These are phyloP conservation scores for Cystobasidium ongulense DNA, from an alignment of 768 basidiomycete genomes.

Conservation along the genomic window DNA sequence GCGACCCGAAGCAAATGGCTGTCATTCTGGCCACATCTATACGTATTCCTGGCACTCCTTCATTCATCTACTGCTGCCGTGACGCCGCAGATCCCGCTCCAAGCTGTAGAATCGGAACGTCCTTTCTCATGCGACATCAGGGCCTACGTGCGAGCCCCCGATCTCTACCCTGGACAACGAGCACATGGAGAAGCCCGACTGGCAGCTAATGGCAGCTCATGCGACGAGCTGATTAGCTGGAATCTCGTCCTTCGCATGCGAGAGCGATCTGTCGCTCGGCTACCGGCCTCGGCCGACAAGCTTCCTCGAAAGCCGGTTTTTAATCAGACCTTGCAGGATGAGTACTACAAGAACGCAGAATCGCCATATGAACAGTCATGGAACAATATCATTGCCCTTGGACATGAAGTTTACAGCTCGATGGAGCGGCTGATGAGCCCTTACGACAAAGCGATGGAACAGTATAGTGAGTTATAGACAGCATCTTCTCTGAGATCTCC, in stretches of 20 bases:
- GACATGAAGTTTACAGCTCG: background rate
- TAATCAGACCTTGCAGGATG: background rate
- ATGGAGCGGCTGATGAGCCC: background rate
- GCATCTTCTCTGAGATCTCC: background rate
- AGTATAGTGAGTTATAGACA: constrained; percentile 14
- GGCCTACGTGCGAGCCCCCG: constrained; percentile 4
- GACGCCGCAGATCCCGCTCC: no score
- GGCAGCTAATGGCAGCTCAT: constrained; percentile 8
- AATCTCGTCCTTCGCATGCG: constrained; percentile 10
- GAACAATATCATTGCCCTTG: background rate
- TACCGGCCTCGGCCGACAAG: background rate
- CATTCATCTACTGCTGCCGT: no score
- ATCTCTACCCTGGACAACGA: background rate
- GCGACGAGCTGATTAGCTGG: constrained; percentile 7
- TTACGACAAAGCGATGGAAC: background rate
- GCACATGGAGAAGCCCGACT: constrained; percentile 11
- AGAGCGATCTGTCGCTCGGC: constrained; percentile 3
- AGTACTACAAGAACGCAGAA: background rate
- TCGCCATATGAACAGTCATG: background rate
- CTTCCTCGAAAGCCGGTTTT: background rate
- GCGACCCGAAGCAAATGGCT: no score
- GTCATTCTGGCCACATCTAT: no score
- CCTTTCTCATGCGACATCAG: constrained; percentile 1
- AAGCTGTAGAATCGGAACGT: background rate
- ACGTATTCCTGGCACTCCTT: no score